Evolutionary conservation across 148 eudicot species (phyloP), one percentile per base, ranked within the genome.

Genomic region (Drosera capensis): DNA sequence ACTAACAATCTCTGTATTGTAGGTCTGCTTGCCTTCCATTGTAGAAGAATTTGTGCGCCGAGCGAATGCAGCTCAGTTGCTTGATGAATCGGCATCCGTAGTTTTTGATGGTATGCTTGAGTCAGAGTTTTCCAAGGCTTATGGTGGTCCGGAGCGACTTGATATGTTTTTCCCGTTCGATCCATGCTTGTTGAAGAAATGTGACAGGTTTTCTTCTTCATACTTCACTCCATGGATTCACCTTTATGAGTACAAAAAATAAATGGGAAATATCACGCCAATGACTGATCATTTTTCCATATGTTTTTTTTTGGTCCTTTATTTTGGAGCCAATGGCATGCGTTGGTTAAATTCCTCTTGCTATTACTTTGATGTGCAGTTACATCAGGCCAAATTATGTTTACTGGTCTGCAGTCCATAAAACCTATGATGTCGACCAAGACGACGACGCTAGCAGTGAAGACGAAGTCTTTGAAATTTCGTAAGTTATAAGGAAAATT

Each of bases 1-100:
- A n/a, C n/a, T n/a, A n/a, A n/a, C n/a, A n/a, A n/a, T n/a, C n/a
- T n/a, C n/a, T n/a, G n/a, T n/a, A 51, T 40, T 34, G 30, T 70
- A 92, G 99, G 99, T 92, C 17, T 92, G 99, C 66, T 63, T 92
- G 68, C 95, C 99, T 41, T 92, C 95, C n/a, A 82, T 92, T 60
- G 99, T 92, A 12, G 80, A 76, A 26, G 99, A 85, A 63, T 92
- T 92, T 70, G 65, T 76, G 16, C 71, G 64, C 42, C 82, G 79
- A 56, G 94, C 78, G 13, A 79, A 77, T 56, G 69, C 70, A 43
- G 70, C 83, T 48, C 42, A 57, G 43, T 52, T 92, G 43, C 71
- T 78, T 54, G 55, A 59, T 41, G 64, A 55, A 24, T 71, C 70
- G 0, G 80, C 78, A 34, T 40, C 38, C 40, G 58, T 57, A 22